Conservation (phyloP, 257 asterid species). For the Asclepias syriaca region DNA sequence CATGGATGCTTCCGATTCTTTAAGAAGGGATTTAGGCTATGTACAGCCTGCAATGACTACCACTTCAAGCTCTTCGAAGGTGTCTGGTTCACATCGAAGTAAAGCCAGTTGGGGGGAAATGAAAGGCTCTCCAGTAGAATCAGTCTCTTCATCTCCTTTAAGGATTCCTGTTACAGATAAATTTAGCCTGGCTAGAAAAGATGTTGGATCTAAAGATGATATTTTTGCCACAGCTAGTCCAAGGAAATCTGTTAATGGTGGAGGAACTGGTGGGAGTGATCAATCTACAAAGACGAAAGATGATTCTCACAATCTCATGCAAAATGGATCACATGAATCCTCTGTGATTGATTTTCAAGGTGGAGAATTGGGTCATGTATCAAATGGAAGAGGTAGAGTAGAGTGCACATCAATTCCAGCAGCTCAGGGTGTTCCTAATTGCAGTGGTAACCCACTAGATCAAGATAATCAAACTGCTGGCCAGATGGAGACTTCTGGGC, state of each 20-base stretch:
- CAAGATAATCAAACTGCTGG: conserved; percentile 34
- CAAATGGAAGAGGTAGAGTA: conserved; percentile 19
- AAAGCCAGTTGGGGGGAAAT: conserved; percentile 55
- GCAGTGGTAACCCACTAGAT: conserved; percentile 23
- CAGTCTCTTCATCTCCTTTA: conserved; percentile 95
- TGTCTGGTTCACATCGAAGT: conserved; percentile 79
- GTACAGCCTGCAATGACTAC: conserved; percentile 65
- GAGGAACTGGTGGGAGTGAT: conserved; percentile 31
- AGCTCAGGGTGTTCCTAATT: conserved; percentile 24
- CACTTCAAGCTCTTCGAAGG: conserved; percentile 96
- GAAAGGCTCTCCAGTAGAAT: conserved; percentile 91
- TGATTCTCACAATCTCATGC: conserved; percentile 27
- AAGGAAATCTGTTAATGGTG: conserved; percentile 44
- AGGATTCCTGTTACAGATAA: conserved; percentile 43
- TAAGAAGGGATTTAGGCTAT: conserved; percentile 54
- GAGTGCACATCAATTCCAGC: conserved; percentile 20
- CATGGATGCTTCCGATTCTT: conserved; percentile 40
- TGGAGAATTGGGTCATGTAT: conserved; percentile 20
- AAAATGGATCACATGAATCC: conserved; percentile 30
- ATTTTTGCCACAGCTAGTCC: conserved; percentile 27
- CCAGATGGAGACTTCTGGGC: conserved; percentile 36
- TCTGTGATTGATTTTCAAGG: conserved; percentile 25
- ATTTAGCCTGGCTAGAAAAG: conserved; percentile 37
- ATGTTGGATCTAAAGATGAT: conserved; percentile 34
- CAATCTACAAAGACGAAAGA: conserved; percentile 36